A percentile compares a stretch with the other conserved stretches of the same genome.
Evolutionary conservation across 2,329 filamentous ascomycete genomes (phyloP).

Genomic region (Drechslerella coelobrocha): DNA sequence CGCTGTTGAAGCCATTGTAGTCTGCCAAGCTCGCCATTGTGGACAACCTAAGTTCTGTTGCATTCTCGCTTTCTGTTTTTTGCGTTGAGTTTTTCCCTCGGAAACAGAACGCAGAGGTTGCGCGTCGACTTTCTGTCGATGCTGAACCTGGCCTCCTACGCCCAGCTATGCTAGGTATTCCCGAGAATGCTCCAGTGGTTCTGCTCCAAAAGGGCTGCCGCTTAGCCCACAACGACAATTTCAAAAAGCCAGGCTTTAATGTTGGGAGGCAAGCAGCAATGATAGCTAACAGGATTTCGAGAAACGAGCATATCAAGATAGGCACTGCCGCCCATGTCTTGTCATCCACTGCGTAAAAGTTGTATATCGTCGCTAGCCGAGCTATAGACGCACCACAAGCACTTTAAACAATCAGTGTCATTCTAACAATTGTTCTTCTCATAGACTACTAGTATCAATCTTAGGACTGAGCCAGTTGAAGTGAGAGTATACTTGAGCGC

Average conservation of each 20-base stretch:
- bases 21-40: constrained; percentile 24
- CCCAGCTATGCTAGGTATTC: constrained; percentile 16
- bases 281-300: constrained; percentile 24
- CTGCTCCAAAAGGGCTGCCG: constrained; percentile 7
- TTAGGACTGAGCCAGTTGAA: too few relatives aligned
- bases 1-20: background rate
- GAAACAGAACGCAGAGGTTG: background rate
- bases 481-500: background rate
- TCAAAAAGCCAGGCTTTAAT: constrained; percentile 32
- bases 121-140: background rate
- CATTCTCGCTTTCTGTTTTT: too few relatives aligned
- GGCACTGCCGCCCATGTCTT: constrained; percentile 44
- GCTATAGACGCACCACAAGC: constrained; percentile 41
- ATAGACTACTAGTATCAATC: too few relatives aligned
- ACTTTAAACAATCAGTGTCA: constrained; percentile 1
- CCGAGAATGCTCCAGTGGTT: constrained; percentile 3
- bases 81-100: constrained; percentile 24
- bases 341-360: constrained; percentile 23
- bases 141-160: background rate
- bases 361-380: constrained; percentile 25
- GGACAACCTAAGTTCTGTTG: constrained; percentile 5
- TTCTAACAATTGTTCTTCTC: background rate
- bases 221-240: constrained; percentile 17
- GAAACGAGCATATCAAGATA: constrained; percentile 38
- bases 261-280: constrained; percentile 35